Conservation (phyloP, 257 asterid species). For the Solanum microdontum region DNA sequence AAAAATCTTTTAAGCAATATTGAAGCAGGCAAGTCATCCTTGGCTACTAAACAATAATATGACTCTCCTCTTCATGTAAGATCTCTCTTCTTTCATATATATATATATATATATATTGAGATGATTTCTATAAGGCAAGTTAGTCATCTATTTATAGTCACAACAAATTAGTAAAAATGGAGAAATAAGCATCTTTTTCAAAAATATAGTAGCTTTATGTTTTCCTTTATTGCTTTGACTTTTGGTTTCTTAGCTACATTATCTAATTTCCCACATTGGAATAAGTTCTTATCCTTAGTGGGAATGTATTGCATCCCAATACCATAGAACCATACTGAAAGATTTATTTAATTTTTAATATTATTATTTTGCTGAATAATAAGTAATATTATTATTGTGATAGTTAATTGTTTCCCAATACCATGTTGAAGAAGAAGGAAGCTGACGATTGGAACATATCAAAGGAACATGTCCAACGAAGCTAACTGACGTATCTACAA, state of each 20-base stretch:
- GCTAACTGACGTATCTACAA: no score
- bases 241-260: not conserved
- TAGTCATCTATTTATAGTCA: not conserved
- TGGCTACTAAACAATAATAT: slow-evolving; percentile 27
- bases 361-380: no score
- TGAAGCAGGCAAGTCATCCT: slow-evolving; percentile 43
- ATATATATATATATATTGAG: no score
- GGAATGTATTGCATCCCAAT: not conserved
- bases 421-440: no score
- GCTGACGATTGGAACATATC: no score
- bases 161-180: not conserved
- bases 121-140: not conserved
- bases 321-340: not conserved
- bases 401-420: no score
- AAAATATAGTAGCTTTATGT: not conserved
- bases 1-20: not conserved
- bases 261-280: not conserved
- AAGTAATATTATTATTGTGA: no score
- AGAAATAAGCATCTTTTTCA: not conserved
- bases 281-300: not conserved
- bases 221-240: not conserved
- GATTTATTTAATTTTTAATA: no score
- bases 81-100: not conserved
- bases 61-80: not conserved
- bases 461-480: no score